Conservation (phyloP, 257 asterid species). For the Prunella vulgaris region DNA sequence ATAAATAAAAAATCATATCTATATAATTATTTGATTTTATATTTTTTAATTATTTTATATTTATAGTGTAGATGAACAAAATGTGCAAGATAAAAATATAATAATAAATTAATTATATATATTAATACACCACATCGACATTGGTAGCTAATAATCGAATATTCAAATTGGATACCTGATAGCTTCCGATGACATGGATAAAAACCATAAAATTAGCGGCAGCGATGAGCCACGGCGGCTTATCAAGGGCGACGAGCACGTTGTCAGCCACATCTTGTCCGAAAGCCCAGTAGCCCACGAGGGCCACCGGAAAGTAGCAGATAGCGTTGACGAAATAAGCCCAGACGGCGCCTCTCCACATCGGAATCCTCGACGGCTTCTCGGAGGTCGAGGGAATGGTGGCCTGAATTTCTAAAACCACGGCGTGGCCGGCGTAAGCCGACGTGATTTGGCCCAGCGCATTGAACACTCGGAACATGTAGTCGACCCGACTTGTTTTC, state of each 20-base stretch:
- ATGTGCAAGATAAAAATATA: too few species aligned
- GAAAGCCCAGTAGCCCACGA: slow-evolving; percentile 79
- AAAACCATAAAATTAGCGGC: slow-evolving; percentile 85
- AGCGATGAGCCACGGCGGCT: slow-evolving; percentile 85
- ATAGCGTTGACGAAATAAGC: slow-evolving; percentile 68
- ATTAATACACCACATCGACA: too few species aligned
- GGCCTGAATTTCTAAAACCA: slow-evolving; percentile 76
- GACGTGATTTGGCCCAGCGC: slow-evolving; percentile 73
- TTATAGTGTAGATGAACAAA: too few species aligned
- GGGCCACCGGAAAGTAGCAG: slow-evolving; percentile 80
- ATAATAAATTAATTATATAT: neutral
- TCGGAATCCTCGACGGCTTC: slow-evolving; percentile 66
- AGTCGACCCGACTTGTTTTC: slow-evolving; percentile 43
- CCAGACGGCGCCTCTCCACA: slow-evolving; percentile 88
- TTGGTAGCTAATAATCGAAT: too few species aligned
- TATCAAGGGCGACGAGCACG: slow-evolving; percentile 67
- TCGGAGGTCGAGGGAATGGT: slow-evolving; percentile 84
- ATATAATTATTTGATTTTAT: too few species aligned
- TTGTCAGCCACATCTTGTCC: slow-evolving; percentile 80
- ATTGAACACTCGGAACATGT: slow-evolving; percentile 60
- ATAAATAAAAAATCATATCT: too few species aligned
- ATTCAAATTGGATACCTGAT: too few species aligned
- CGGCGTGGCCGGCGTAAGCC: slow-evolving; percentile 88
- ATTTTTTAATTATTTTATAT: too few species aligned
- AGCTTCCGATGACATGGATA: slow-evolving; percentile 83